Percentiles rank a stretch among this genome's conserved stretches.
Evolutionary conservation across 495 filamentous ascomycete species (phyloP).

Genomic region (Chaetomidium leptoderma): DNA sequence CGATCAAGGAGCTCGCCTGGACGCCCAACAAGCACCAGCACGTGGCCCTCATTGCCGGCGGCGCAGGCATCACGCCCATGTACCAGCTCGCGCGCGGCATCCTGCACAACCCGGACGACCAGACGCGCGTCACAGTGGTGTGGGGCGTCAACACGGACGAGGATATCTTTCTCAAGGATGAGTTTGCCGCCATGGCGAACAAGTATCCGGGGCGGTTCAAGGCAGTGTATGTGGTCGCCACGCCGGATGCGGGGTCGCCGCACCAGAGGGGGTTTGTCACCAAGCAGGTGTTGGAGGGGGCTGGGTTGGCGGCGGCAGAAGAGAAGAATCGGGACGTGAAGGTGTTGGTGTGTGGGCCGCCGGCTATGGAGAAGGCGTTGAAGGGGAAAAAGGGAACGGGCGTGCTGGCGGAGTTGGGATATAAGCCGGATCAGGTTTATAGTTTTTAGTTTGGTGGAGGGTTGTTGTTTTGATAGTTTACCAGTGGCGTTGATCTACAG

Average conservation of each 20-base stretch:
- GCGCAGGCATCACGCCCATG: slow-evolving; percentile 61
- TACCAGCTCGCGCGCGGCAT: slow-evolving; percentile 59
- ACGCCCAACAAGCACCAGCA: slow-evolving; percentile 51
- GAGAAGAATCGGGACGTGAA: slow-evolving; percentile 43
- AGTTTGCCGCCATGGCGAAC: slow-evolving; percentile 51
- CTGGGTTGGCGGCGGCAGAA: slow-evolving; percentile 36
- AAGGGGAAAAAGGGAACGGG: slow-evolving; percentile 38
- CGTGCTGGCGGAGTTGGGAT: slow-evolving; percentile 51
- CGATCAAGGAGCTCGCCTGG: slow-evolving; percentile 52
- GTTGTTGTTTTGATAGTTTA: neutral
- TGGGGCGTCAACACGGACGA: slow-evolving; percentile 62
- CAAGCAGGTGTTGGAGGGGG: slow-evolving; percentile 50
- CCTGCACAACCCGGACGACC: slow-evolving; percentile 57
- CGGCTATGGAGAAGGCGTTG: slow-evolving; percentile 57
- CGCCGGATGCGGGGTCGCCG: slow-evolving; percentile 38
- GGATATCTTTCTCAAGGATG: slow-evolving; percentile 55
- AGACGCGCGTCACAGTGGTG: slow-evolving; percentile 58
- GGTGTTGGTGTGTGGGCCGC: slow-evolving; percentile 64
- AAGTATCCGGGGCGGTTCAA: slow-evolving; percentile 55
- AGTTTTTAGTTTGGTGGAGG: slow-evolving; percentile 40
- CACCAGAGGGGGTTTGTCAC: slow-evolving; percentile 54
- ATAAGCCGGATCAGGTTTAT: slow-evolving; percentile 50
- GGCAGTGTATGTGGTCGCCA: slow-evolving; percentile 56
- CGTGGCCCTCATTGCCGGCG: slow-evolving; percentile 58
- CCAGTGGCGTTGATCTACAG: no score